Evolutionary conservation across 2,329 filamentous ascomycete species (phyloP), one percentile per base, ranked within the genome.

Genomic region (Stagonosporopsis tanaceti): DNA sequence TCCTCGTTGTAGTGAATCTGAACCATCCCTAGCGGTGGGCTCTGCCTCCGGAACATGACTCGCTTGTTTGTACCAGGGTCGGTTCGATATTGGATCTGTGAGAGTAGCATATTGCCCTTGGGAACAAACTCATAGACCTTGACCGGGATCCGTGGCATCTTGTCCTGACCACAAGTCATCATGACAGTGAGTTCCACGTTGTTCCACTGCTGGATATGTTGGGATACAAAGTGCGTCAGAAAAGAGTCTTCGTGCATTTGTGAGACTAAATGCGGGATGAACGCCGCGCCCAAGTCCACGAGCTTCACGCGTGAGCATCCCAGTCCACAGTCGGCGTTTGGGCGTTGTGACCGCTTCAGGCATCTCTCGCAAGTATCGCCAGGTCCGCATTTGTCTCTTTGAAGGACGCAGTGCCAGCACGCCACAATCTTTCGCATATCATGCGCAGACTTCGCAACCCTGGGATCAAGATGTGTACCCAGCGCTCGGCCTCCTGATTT

Each of bases 401-500:
- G 80, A 46, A 82, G 69, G 4, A 76, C 76, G 57, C 80, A 82
- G 27, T 79, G 75, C 80, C 80, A 82, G 55, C 80, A 82, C 9
- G 79, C 78, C 22, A 77, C 76, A 7, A 76, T 73, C 50, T 79
- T 79, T 14, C 80, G 77, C 79, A 81, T 80, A 38, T 76, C 72
- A 46, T 78, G 75, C 39, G 76, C 79, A 48, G 77, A 75, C 57
- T 76, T 76, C 17, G 76, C 76, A 34, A 74, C 74, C 11, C 68
- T 76, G 39, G 64, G 72, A 42, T 69, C 65, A 46, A 74, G 68
- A 62, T 71, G 76, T 11, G 74, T 76, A 50, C 76, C 76, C 12
- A 80, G 69, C 25, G 73, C 70, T 58, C 74, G 69, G 32, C 76
- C 75, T 40, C 74, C 77, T 41, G 73, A 70, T 45, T 79, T 73